Conservation (phyloP, 495 filamentous ascomycete genomes). For the Penicillium pulvis region DNA sequence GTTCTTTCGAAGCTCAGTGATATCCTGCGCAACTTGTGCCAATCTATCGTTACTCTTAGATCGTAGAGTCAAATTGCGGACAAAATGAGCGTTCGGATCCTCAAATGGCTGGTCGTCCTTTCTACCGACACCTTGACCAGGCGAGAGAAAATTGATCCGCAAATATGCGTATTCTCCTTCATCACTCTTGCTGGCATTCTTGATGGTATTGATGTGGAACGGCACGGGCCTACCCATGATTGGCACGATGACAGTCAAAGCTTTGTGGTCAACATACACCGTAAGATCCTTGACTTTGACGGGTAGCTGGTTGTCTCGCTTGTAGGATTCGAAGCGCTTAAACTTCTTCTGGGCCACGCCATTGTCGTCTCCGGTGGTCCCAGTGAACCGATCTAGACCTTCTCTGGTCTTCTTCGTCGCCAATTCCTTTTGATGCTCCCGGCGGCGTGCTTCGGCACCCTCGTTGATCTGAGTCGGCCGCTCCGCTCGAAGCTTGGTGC, state of each 20-base stretch:
- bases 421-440: conserved; percentile 92
- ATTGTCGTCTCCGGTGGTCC: conserved; percentile 79
- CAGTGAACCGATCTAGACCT: conserved; percentile 78
- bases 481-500: conserved; percentile 90
- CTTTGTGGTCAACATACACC: conserved; percentile 88
- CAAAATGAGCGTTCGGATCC: conserved; percentile 91
- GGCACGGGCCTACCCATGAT: conserved; percentile 98
- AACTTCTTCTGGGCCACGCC: conserved; percentile 94
- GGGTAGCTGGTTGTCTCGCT: conserved; percentile 94
- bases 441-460: conserved; percentile 82
- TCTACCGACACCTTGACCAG: conserved; percentile 94
- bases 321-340: conserved; percentile 98
- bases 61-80: conserved; percentile 90
- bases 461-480: conserved; percentile 83
- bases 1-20: conserved; percentile 91
- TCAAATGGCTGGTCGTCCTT: conserved; percentile 99
- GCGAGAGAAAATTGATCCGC: conserved; percentile 95
- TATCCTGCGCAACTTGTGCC: conserved; percentile 83
- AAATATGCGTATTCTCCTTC: conserved; percentile 93
- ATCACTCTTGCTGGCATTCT: conserved; percentile 93
- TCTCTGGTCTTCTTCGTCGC: conserved; percentile 85
- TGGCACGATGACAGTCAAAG: conserved; percentile 85
- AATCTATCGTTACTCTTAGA: conserved; percentile 87
- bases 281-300: conserved; percentile 76
- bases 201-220: conserved; percentile 99